Evolutionary conservation across 495 filamentous ascomycete species (phyloP).

Genomic region (Aspergillus olivimuriae): DNA sequence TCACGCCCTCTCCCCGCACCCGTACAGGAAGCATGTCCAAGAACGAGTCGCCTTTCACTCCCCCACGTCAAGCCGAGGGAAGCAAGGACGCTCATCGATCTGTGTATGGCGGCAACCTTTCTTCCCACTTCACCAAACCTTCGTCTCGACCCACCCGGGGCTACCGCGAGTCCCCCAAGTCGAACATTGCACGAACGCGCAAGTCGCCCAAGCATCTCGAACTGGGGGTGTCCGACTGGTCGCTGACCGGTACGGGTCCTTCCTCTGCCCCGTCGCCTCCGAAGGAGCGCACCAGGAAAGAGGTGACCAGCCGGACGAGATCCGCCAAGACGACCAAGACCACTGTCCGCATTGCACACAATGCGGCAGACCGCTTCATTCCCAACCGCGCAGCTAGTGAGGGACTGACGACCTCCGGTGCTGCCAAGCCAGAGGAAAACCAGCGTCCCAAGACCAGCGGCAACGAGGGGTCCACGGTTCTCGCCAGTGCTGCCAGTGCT

Average conservation of each 20-base stretch:
- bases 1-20: constrained; percentile 83
- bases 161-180: constrained; percentile 79
- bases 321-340: constrained; percentile 60
- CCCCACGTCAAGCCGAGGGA: constrained; percentile 51
- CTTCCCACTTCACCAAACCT: constrained; percentile 64
- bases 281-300: constrained; percentile 59
- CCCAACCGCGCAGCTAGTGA: constrained; percentile 87
- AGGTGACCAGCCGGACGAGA: constrained; percentile 53
- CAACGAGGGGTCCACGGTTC: constrained; percentile 62
- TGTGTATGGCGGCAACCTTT: constrained; percentile 66
- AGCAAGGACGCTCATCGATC: constrained; percentile 42
- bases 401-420: constrained; percentile 72
- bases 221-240: constrained; percentile 87
- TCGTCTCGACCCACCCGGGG: constrained; percentile 19
- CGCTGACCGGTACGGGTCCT: constrained; percentile 74
- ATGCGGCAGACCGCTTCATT: constrained; percentile 90
- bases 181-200: constrained; percentile 74
- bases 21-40: constrained; percentile 43
- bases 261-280: constrained; percentile 62
- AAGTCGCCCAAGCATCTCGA: constrained; percentile 77
- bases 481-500: constrained; percentile 60
- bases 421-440: constrained; percentile 70
- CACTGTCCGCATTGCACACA: constrained; percentile 66
- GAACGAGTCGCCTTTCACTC: constrained; percentile 70
- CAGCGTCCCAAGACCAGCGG: constrained; percentile 63